Evolutionary conservation across 2,329 filamentous ascomycete genomes (phyloP), one percentile per base, ranked within the genome.

Genomic region (Penicillium sp.): DNA sequence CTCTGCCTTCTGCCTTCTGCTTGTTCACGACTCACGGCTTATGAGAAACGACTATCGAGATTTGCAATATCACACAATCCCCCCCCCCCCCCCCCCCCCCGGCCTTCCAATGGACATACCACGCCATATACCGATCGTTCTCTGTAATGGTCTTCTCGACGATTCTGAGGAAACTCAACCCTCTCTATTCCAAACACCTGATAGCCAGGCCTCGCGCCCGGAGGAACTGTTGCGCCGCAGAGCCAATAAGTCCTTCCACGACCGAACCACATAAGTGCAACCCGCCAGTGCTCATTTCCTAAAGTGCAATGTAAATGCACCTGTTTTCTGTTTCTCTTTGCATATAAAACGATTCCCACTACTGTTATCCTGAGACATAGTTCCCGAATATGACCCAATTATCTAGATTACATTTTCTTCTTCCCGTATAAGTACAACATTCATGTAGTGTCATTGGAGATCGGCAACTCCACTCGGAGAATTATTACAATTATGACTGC

Each of bases 1-100:
- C 27, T 42, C 47, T 18, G 29, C 10, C 11, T 16, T 42, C 47
- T 18, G 29, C 10, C 11, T 16, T 18, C 29, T 23, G 23, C 29
- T 6, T 30, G 11, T 57, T 58, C 27, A 62, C 40, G 62, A 62
- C 41, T 62, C 40, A 63, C 51, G 62, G 29, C 42, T 63, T 55
- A 58, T 36, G 59, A 59, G 51, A 58, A 54, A 62, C 40, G 52
- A 44, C 19, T 27, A 39, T 42, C 35, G 51, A 43, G 38, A 57
- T 38, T 44, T 27, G 38, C 47, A 34, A 57, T 56, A 58, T 53
- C 39, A 49, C 38, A 42, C 19, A 47, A 23, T 41, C 42, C 27
- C 41, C 47, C 27, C 41, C 42, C 27, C 40, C 10, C 29, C n/a
- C 42, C 27, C 41, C 47, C 27, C 41, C 42, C 27, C 40, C 10